phyloP scores from a whole-genome alignment of 345 rosid species.

The Lepidium africanum region DNA sequence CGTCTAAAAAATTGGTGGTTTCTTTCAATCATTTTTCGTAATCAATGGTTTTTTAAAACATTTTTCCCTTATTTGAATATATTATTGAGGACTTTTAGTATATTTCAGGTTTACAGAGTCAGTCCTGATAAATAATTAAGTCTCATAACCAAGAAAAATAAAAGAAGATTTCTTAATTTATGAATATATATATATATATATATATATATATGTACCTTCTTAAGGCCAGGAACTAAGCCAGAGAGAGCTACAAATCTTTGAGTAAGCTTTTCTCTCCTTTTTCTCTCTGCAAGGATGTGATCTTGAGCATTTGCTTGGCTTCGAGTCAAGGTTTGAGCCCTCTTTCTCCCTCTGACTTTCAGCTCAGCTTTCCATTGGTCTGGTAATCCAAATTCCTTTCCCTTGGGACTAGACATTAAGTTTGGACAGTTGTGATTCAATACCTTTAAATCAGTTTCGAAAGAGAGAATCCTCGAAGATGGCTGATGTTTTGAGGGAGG shows the following conservation, averaged over 20 bases:
- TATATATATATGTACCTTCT: conserved; percentile 13
- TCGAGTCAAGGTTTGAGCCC: background rate
- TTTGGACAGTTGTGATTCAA: background rate
- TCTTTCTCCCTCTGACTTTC: conserved; percentile 8
- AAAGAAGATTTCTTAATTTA: too few relatives aligned
- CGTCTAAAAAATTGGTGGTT: too few relatives aligned
- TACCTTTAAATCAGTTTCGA: background rate
- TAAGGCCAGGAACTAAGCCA: conserved; percentile 24
- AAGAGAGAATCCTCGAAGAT: conserved; percentile 15
- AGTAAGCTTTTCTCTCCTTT: conserved; percentile 26
- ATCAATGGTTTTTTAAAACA: too few relatives aligned
- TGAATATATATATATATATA: background rate
- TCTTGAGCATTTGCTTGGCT: conserved; percentile 23
- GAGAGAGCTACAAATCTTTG: conserved; percentile 31
- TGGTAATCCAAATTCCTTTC: background rate
- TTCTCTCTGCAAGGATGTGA: conserved; percentile 23
- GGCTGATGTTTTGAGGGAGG: background rate
- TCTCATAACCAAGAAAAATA: background rate
- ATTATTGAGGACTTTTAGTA: too few relatives aligned
- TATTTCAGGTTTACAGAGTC: too few relatives aligned
- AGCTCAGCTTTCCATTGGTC: background rate
- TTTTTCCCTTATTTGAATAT: too few relatives aligned
- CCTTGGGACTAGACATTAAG: conserved; percentile 5
- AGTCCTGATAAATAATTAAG: too few relatives aligned
- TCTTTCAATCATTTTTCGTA: too few relatives aligned